These are phyloP conservation scores for Fusarium albosuccineum DNA, from an alignment of 2,329 filamentous ascomycete species.

Conservation along the genomic window DNA sequence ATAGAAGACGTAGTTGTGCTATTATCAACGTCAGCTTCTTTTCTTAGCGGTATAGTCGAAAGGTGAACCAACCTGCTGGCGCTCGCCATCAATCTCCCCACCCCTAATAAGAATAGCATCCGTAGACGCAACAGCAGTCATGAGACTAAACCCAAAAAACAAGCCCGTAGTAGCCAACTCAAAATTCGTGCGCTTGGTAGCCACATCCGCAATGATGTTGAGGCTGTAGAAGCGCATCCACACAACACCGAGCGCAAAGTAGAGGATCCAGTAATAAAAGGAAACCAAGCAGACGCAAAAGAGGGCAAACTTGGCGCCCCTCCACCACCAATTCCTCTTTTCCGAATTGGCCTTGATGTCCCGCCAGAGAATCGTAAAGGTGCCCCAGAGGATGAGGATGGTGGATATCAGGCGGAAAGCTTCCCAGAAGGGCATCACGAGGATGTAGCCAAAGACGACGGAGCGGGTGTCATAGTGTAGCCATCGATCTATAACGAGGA, in stretches of 20 bases:
- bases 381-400: slow-evolving; percentile 25
- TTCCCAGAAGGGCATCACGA: slow-evolving; percentile 23
- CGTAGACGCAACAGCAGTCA: slow-evolving; percentile 10
- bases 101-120: slow-evolving; percentile 9
- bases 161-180: slow-evolving; percentile 19
- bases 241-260: slow-evolving; percentile 19
- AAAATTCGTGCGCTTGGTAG: slow-evolving; percentile 21
- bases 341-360: slow-evolving; percentile 6
- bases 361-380: slow-evolving; percentile 20
- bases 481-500: slow-evolving; percentile 23
- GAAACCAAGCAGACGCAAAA: slow-evolving; percentile 24
- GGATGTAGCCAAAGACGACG: slow-evolving; percentile 23
- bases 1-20: slow-evolving; percentile 7
- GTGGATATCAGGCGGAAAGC: slow-evolving; percentile 23
- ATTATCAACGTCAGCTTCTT: neutral
- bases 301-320: slow-evolving; percentile 13
- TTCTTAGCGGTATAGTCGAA: neutral
- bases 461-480: slow-evolving; percentile 14
- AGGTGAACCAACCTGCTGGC: slow-evolving; percentile 8
- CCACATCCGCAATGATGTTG: slow-evolving; percentile 22
- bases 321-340: slow-evolving; percentile 12
- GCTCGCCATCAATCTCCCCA: slow-evolving; percentile 1
- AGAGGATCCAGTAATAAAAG: slow-evolving; percentile 20
- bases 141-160: slow-evolving; percentile 25
- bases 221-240: slow-evolving; percentile 27